Evolutionary conservation across 441 rosid genomes (phyloP).

Genomic region (Erodium texanum): DNA sequence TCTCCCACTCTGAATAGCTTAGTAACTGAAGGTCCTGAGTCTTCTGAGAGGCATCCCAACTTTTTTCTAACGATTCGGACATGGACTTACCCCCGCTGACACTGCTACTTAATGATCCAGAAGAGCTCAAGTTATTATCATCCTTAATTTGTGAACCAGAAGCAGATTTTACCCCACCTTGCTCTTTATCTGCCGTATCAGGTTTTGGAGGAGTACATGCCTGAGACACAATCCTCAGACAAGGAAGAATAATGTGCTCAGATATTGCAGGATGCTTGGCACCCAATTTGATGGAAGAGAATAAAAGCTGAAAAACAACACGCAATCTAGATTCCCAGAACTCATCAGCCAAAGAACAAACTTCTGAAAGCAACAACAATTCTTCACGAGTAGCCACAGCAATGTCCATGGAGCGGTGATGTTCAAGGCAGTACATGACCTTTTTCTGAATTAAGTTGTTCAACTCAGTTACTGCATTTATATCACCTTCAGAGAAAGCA

Average conservation of each 20-base stretch:
- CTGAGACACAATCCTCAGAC: constrained; percentile 92
- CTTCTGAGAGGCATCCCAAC: constrained; percentile 61
- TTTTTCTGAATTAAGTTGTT: constrained; percentile 93
- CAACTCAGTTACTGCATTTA: constrained; percentile 78
- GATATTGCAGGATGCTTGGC: constrained; percentile 99
- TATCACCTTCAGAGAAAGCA: constrained; percentile 96
- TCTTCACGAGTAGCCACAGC: constrained; percentile 96
- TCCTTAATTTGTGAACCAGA: constrained; percentile 52
- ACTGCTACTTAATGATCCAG: constrained; percentile 39
- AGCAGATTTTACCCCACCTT: constrained; percentile 45
- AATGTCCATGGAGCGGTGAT: constrained; percentile 99
- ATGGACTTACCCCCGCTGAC: constrained; percentile 33
- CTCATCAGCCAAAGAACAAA: constrained; percentile 96
- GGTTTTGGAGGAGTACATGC: constrained; percentile 99
- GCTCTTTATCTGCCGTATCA: constrained; percentile 80
- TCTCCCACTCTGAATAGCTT: constrained; percentile 99
- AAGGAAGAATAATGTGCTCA: constrained; percentile 98
- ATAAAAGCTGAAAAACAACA: constrained; percentile 87
- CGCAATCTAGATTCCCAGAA: constrained; percentile 99
- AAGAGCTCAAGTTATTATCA: constrained; percentile 40
- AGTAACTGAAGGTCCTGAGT: constrained; percentile 77
- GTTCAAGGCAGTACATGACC: constrained; percentile 98
- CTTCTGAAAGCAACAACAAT: constrained; percentile 92
- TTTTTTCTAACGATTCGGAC: constrained; percentile 55
- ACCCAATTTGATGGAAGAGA: constrained; percentile 96